Evolutionary conservation across 2,329 filamentous ascomycete genomes (phyloP).

Genomic region (Colletotrichum destructivum): DNA sequence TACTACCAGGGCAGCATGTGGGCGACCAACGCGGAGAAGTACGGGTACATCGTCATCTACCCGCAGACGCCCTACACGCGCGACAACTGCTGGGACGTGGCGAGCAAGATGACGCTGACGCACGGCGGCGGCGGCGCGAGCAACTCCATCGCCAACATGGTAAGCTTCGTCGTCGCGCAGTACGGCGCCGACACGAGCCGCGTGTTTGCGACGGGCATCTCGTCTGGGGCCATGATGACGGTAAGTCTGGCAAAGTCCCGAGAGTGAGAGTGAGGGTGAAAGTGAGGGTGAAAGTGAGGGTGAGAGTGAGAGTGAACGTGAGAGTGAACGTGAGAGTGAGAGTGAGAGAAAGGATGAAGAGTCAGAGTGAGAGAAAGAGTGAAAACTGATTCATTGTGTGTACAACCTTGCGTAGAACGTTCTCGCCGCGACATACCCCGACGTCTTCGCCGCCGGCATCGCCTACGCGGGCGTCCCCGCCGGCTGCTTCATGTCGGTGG

Average conservation of each 20-base stretch:
- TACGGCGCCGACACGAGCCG: slow-evolving; percentile 63
- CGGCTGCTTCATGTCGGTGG: slow-evolving; percentile 65
- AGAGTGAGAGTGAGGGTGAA: too few species aligned
- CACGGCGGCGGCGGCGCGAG: slow-evolving; percentile 67
- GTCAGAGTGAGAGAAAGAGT: too few species aligned
- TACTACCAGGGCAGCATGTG: slow-evolving; percentile 66
- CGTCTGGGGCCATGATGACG: slow-evolving; percentile 70
- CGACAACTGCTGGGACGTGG: slow-evolving; percentile 72
- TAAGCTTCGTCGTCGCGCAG: slow-evolving; percentile 62
- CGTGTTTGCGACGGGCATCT: slow-evolving; percentile 65
- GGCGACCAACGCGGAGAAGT: slow-evolving; percentile 66
- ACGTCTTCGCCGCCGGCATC: slow-evolving; percentile 67
- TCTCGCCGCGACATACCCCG: slow-evolving; percentile 68
- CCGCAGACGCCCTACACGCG: slow-evolving; percentile 56
- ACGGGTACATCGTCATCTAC: slow-evolving; percentile 70
- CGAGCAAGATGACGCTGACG: slow-evolving; percentile 63
- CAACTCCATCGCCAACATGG: slow-evolving; percentile 69
- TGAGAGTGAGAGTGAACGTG: too few species aligned
- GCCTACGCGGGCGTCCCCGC: slow-evolving; percentile 69
- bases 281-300: too few species aligned
- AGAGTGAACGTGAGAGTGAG: too few species aligned
- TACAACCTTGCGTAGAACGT: slow-evolving; percentile 52
- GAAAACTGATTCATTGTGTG: neutral
- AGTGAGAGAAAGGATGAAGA: too few species aligned
- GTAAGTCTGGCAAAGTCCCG: neutral